Conservation (phyloP, 768 basidiomycete genomes). For the Roridomyces roridus region DNA sequence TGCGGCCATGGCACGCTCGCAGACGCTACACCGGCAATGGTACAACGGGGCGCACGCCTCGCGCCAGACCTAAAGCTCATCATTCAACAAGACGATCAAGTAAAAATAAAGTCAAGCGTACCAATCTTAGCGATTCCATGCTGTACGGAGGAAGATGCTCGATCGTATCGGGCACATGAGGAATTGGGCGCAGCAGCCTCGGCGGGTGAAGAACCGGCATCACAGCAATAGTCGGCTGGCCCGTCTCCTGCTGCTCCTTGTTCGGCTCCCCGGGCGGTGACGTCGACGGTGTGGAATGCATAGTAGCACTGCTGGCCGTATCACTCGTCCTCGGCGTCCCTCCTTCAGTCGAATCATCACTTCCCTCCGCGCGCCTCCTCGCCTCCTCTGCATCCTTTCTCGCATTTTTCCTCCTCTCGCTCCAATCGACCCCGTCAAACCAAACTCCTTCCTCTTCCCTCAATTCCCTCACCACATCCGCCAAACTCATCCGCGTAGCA, state of each 20-base stretch:
- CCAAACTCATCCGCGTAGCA: constrained; percentile 60
- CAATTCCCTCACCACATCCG: constrained; percentile 65
- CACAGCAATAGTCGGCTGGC: constrained; percentile 45
- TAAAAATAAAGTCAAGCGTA: no score
- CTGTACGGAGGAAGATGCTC: constrained; percentile 63
- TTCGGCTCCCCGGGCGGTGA: constrained; percentile 33
- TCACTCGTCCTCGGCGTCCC: constrained; percentile 54
- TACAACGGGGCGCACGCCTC: constrained; percentile 13
- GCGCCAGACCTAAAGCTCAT: constrained; percentile 29
- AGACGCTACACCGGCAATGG: constrained; percentile 10
- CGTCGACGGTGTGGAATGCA: constrained; percentile 76
- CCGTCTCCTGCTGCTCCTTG: constrained; percentile 43
- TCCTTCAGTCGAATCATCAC: constrained; percentile 54
- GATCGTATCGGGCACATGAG: constrained; percentile 66
- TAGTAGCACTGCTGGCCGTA: constrained; percentile 80
- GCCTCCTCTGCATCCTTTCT: constrained; percentile 34
- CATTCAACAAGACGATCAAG: no score
- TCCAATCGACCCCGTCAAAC: constrained; percentile 79
- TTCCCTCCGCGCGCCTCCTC: constrained; percentile 38
- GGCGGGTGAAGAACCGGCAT: constrained; percentile 71
- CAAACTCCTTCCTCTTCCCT: constrained; percentile 69
- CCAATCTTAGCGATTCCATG: constrained; percentile 60
- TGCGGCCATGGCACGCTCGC: constrained; percentile 50
- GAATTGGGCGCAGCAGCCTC: constrained; percentile 67
- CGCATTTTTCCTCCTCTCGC: constrained; percentile 51